phyloP scores from a whole-genome alignment of 352 stramenopile species.

The Phytopythium chamaehyphon region DNA sequence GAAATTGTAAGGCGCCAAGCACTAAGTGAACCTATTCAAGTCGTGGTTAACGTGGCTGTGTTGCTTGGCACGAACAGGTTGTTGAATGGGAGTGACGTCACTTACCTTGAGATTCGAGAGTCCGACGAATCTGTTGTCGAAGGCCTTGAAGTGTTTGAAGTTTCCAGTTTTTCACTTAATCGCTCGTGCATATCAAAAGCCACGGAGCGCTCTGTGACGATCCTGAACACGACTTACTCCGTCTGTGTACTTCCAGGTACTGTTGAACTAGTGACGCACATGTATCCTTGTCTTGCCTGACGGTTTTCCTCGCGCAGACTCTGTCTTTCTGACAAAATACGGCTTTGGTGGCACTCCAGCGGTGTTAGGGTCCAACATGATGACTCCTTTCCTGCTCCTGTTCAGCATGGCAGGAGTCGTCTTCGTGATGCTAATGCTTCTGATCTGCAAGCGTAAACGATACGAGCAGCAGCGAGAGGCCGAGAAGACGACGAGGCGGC shows the following conservation, averaged over 20 bases:
- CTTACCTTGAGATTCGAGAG: slow-evolving; percentile 25
- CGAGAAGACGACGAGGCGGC: neutral
- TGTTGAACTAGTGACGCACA: neutral
- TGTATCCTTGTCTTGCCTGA: neutral
- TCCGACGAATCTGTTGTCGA: slow-evolving; percentile 23
- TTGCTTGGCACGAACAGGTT: slow-evolving; percentile 10
- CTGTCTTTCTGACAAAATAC: slow-evolving; percentile 1
- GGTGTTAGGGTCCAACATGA: neutral
- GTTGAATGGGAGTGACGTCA: slow-evolving; percentile 24
- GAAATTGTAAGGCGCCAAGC: slow-evolving; percentile 10
- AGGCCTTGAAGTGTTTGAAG: slow-evolving; percentile 17
- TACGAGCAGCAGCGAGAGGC: slow-evolving; percentile 5
- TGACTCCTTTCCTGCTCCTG: slow-evolving; percentile 6
- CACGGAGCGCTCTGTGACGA: slow-evolving; percentile 8
- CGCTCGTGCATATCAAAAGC: slow-evolving; percentile 1
- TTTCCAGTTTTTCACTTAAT: slow-evolving; percentile 9
- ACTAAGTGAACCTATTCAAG: neutral
- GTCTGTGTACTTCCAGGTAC: slow-evolving; percentile 26
- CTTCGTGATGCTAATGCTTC: slow-evolving; percentile 1
- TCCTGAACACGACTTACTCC: slow-evolving; percentile 15
- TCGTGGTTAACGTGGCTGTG: neutral
- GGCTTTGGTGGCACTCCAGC: neutral
- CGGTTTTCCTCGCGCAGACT: neutral
- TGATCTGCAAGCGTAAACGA: slow-evolving; percentile 7
- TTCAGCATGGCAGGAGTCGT: slow-evolving; percentile 1